A percentile compares a stretch with the other conserved stretches of the same genome.
phyloP scores from a whole-genome alignment of 2,329 filamentous ascomycete genomes.

The Alternaria sp. region DNA sequence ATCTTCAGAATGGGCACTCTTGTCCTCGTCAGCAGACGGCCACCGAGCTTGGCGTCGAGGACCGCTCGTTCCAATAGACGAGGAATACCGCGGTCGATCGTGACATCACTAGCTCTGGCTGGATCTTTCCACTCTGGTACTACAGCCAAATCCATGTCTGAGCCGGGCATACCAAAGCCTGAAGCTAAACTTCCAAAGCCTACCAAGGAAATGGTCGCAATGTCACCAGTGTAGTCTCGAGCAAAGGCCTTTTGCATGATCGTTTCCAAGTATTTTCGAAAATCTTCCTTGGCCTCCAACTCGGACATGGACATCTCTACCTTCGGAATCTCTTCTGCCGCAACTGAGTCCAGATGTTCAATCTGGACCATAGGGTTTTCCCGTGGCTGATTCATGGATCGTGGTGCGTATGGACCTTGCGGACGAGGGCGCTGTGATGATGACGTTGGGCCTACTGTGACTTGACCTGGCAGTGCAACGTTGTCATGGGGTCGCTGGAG shows the following conservation, averaged over 20 bases:
- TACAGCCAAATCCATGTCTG: slow-evolving; percentile 88
- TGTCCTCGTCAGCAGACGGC: slow-evolving; percentile 78
- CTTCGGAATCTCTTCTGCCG: slow-evolving; percentile 59
- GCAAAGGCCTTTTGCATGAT: slow-evolving; percentile 69
- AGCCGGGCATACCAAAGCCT: slow-evolving; percentile 86
- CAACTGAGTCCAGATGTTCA: slow-evolving; percentile 55
- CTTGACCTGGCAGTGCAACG: slow-evolving; percentile 12
- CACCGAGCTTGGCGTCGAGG: slow-evolving; percentile 75
- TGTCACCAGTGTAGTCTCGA: slow-evolving; percentile 58
- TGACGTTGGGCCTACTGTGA: not conserved
- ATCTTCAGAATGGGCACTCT: slow-evolving; percentile 89
- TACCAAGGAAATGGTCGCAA: slow-evolving; percentile 68
- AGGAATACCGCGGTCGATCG: slow-evolving; percentile 69
- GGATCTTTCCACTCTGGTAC: slow-evolving; percentile 64
- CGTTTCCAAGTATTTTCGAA: slow-evolving; percentile 70
- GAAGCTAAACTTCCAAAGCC: slow-evolving; percentile 85
- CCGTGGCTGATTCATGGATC: slow-evolving; percentile 24
- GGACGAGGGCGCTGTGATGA: slow-evolving; percentile 20
- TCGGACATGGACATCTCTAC: slow-evolving; percentile 71
- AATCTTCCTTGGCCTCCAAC: slow-evolving; percentile 73
- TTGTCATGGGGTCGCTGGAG: slow-evolving; percentile 33
- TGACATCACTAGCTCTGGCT: slow-evolving; percentile 30
- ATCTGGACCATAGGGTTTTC: slow-evolving; percentile 47
- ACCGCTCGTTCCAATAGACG: slow-evolving; percentile 78
- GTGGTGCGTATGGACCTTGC: slow-evolving; percentile 24